Base-by-base conservation (phyloP, 257 asterid species). In the Hygrophila difformis region DNA sequence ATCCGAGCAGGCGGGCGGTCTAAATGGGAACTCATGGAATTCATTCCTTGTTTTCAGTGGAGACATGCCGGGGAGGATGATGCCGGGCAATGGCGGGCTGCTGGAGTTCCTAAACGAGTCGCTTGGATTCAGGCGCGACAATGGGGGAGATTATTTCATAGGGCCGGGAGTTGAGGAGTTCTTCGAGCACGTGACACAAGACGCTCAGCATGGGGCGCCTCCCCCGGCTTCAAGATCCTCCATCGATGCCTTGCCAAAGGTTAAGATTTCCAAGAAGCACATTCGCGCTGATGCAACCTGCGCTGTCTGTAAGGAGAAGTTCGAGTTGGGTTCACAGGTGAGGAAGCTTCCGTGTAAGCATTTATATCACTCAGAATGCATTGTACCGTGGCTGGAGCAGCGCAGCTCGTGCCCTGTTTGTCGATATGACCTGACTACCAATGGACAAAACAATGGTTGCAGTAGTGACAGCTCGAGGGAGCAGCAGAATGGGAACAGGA, bases 141-240 rank as follows among this genome's bases (percentile, higher is more conserved):
- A 57, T 33, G 98, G 98, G 33, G 91, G 86, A 0, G 92, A 89
- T 56, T 85, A 89, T 56, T 79, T 73, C 39, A 68, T 85, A 14
- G 98, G 96, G 14, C 98, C 93, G 0, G 98, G 98, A 18, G 94
- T 75, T 8, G 96, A 82, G 52, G 96, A 89, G 12, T 75, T 77
- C 16, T 63, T 89, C 37, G 83, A 79, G 46, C 85, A 85, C 44
- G 67, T 81, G n/a, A 65, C 76, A 0, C 37, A 12, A 5, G 55
- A 48, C 5, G 59, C 66, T 40, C 77, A 73, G 55, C 82, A 61
- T 2, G 70, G 68, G 8, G 84, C 63, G 33, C 86, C 86, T 43
- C 87, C 84, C 28, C 96, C 96, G 0, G 94, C 92, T 45, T 64
- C 94, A 36, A 76, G 80, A 57, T 62, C 89, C 61, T 73, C 61